Evolutionary conservation across 306 rosid genomes (phyloP).

Genomic region (Rosa rugosa): DNA sequence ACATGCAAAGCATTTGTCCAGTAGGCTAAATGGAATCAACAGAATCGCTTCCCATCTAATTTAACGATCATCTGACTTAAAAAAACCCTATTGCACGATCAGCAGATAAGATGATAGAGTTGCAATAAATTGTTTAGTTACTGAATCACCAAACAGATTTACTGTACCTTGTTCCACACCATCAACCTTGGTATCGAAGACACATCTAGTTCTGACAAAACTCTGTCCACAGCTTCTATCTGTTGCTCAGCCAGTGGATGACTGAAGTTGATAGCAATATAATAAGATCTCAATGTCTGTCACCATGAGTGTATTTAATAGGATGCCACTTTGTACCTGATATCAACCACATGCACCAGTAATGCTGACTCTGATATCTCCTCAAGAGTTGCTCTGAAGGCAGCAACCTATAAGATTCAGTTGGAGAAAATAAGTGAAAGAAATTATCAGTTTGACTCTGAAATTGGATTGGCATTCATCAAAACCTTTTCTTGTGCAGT

Average conservation of each 20-base stretch:
- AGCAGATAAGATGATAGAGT: not conserved
- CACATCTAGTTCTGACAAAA: slow-evolving; percentile 78
- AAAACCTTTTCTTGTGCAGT: slow-evolving; percentile 17
- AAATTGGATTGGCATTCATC: not conserved
- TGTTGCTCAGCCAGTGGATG: slow-evolving; percentile 93
- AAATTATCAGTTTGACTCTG: slow-evolving; percentile 15
- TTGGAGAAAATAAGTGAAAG: slow-evolving; percentile 3
- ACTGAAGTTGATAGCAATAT: slow-evolving; percentile 57
- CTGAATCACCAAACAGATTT: slow-evolving; percentile 1
- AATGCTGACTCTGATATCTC: slow-evolving; percentile 90
- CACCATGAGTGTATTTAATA: slow-evolving; percentile 12
- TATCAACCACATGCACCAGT: slow-evolving; percentile 89
- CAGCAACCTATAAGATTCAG: slow-evolving; percentile 73
- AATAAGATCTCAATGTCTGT: slow-evolving; percentile 24
- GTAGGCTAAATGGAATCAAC: not conserved
- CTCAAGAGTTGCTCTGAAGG: slow-evolving; percentile 96
- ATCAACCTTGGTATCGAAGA: slow-evolving; percentile 81
- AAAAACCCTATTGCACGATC: not conserved
- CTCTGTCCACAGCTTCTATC: slow-evolving; percentile 94
- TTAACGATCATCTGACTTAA: not conserved
- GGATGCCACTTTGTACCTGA: slow-evolving; percentile 55
- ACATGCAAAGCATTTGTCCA: slow-evolving; percentile 1
- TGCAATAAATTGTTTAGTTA: slow-evolving; percentile 9
- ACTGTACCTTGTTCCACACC: slow-evolving; percentile 90
- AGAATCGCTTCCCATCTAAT: not conserved